Percentiles rank a stretch among this genome's conserved stretches.
Conservation (phyloP, 208 protist species). For the Leishmania gerbilli region DNA sequence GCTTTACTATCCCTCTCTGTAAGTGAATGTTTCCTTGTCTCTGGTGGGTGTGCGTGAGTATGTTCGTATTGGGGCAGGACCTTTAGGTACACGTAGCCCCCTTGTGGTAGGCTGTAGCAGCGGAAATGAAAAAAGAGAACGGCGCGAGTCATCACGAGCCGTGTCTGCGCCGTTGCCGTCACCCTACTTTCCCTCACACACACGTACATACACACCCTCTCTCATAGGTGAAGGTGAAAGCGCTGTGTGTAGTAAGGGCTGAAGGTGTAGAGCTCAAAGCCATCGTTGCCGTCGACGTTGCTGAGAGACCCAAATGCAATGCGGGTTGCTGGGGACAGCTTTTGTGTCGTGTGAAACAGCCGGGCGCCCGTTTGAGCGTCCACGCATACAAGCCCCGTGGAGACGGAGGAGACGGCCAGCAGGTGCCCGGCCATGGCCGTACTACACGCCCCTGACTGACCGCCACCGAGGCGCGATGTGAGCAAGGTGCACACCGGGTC, state of each 20-base stretch:
- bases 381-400: conserved; percentile 33
- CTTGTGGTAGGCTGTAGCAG: background rate
- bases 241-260: conserved; percentile 23
- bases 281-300: conserved; percentile 2
- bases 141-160: background rate
- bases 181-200: background rate
- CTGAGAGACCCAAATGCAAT: conserved; percentile 9
- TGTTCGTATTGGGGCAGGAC: background rate
- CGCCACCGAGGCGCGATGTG: conserved; percentile 18
- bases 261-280: conserved; percentile 26
- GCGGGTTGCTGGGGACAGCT: conserved; percentile 23
- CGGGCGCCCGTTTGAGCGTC: conserved; percentile 21
- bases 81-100: background rate
- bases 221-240: conserved; percentile 10
- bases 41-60: background rate
- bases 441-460: conserved; percentile 23
- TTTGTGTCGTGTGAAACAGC: conserved; percentile 22
- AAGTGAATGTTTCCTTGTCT: background rate
- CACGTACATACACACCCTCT: background rate
- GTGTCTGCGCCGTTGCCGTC: background rate
- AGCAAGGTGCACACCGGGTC: conserved; percentile 41
- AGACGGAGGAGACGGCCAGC: conserved; percentile 19
- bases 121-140: background rate
- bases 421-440: conserved; percentile 8
- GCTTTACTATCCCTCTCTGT: background rate